Conservation (phyloP, 345 rosid species). For the Linum tenue region DNA sequence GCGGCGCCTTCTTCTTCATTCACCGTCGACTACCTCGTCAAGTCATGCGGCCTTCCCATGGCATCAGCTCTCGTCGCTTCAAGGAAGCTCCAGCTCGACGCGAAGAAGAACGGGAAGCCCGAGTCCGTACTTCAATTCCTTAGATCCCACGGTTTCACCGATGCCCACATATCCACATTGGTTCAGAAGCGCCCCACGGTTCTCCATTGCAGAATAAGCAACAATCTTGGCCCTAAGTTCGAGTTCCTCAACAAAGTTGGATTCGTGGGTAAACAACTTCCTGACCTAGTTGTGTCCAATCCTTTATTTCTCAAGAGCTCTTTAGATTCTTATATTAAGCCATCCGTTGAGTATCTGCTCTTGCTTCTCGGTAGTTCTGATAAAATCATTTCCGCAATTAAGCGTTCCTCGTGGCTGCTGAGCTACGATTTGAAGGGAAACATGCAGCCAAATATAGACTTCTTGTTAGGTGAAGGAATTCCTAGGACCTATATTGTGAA, state of each 20-base stretch:
- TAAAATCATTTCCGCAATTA: slow-evolving; percentile 8
- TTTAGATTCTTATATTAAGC: slow-evolving; percentile 13
- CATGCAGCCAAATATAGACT: slow-evolving; percentile 16
- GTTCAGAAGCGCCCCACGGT: slow-evolving; percentile 9
- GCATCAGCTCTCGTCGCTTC: slow-evolving; percentile 20
- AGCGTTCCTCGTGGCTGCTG: slow-evolving; percentile 15
- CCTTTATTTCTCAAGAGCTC: slow-evolving; percentile 8
- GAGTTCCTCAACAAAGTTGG: slow-evolving; percentile 12
- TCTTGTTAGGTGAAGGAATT: slow-evolving; percentile 15
- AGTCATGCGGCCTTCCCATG: slow-evolving; percentile 19
- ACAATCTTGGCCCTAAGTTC: slow-evolving; percentile 16
- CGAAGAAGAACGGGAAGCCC: neutral
- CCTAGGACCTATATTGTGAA: neutral
- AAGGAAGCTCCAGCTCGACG: slow-evolving; percentile 6
- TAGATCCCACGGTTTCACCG: slow-evolving; percentile 12
- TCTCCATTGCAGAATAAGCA: neutral
- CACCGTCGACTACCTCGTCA: slow-evolving; percentile 10
- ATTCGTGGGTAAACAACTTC: slow-evolving; percentile 14
- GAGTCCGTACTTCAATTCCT: slow-evolving; percentile 9
- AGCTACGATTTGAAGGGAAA: neutral
- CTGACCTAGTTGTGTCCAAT: slow-evolving; percentile 10
- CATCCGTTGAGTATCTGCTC: slow-evolving; percentile 14
- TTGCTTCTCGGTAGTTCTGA: slow-evolving; percentile 3
- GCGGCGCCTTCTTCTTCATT: neutral
- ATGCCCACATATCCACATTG: slow-evolving; percentile 16